Base-by-base conservation (phyloP, 305 asterid genomes). In the Nicotiana rustica region DNA sequence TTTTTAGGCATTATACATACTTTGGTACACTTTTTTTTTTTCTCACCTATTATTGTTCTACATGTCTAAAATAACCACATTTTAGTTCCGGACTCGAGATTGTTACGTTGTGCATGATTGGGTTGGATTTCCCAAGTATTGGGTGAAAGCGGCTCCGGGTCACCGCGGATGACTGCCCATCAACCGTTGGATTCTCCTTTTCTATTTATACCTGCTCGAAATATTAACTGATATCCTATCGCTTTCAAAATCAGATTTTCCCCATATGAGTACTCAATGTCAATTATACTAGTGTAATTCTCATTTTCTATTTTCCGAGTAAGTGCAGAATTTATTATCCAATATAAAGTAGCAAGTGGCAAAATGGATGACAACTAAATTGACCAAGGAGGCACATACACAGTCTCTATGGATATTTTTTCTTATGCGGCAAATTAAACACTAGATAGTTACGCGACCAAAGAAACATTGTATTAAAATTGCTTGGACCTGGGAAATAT, bases 101-200 rank as follows among this genome's bases (percentile, higher is more conserved):
- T n/a, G n/a, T n/a, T 2, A 66, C 10, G 83, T 10, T 19, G 47
- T 67, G 83, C 18, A 7, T 70, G 83, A 86, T 79, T 77, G 86
- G 84, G 78, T 86, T 83, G 85, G 90, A 91, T 92, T 91, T 95
- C 97, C 79, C 92, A 62, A 88, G 89, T 87, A 86, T 52, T 91
- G 92, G 93, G 97, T 84, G 85, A 80, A 25, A 88, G 91, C 96
- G 94, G 95, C 90, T 90, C 85, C 95, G 86, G 84, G 91, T 92
- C 87, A 87, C 95, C 95, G 95, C 95, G 89, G 87, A 89, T 85
- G 89, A 85, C 56, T 73, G 83, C 87, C 38, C 83, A 85, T 87
- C 90, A 79, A 65, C 91, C 88, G 85, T 88, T 83, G 88, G 87
- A 83, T 88, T 85, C 47, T 9, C 47, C n/a, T 4, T 25, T 10